These are phyloP conservation scores for Suhomyces atakaporum DNA, from an alignment of 1,139 yeast species.

Conservation along the genomic window DNA sequence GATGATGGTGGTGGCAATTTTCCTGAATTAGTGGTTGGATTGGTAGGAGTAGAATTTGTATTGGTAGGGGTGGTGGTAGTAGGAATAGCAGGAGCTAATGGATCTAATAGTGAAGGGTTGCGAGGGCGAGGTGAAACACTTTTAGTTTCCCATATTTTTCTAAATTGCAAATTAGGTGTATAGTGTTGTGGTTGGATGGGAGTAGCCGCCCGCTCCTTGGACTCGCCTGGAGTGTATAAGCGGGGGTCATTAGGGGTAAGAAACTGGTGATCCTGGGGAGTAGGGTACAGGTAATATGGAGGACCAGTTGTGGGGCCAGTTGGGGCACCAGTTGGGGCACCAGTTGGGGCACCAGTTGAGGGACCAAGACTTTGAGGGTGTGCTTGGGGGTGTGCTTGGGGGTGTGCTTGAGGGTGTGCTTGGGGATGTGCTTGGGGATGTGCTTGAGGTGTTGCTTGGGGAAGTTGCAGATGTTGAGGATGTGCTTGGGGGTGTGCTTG, in stretches of 20 bases:
- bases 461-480: slow-evolving; percentile 3
- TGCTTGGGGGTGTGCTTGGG: slow-evolving; percentile 6
- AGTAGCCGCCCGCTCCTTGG: slow-evolving; percentile 4
- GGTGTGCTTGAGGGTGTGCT: slow-evolving; percentile 3
- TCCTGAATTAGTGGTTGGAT: background rate
- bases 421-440: slow-evolving; percentile 6
- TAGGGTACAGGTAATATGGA: slow-evolving; percentile 3
- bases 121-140: slow-evolving; percentile 25
- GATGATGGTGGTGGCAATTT: background rate
- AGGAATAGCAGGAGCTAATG: slow-evolving; percentile 33
- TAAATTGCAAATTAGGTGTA: slow-evolving; percentile 36
- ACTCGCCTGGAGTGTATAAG: slow-evolving; percentile 9
- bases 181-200: slow-evolving; percentile 22
- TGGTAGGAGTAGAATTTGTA: background rate
- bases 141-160: slow-evolving; percentile 40
- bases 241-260: background rate
- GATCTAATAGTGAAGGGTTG: slow-evolving; percentile 37
- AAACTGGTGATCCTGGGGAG: slow-evolving; percentile 2
- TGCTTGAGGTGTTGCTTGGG: slow-evolving; percentile 2
- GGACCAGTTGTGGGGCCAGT: slow-evolving; percentile 6
- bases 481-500: slow-evolving; percentile 4
- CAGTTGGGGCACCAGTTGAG: background rate
- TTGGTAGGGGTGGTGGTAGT: background rate
- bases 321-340: slow-evolving; percentile 2
- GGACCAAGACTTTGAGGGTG: slow-evolving; percentile 1